These are phyloP conservation scores for Immersiporthe knoxdaviesiana DNA, from an alignment of 2,329 filamentous ascomycete genomes.

Conservation along the genomic window DNA sequence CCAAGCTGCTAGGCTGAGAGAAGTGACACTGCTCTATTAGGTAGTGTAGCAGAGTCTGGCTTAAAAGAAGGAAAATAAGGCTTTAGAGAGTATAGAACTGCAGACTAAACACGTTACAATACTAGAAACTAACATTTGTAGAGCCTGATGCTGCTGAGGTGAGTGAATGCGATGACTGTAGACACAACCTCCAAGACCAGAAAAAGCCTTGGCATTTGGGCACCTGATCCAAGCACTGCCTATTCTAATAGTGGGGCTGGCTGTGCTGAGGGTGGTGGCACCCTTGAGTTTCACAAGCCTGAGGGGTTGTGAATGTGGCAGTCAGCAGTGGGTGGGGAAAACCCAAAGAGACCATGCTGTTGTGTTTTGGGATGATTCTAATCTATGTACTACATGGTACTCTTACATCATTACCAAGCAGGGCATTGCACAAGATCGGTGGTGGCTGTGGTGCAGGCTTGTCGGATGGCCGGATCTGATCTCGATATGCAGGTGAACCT, in stretches of 20 bases:
- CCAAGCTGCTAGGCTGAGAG: neutral
- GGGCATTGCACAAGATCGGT: neutral
- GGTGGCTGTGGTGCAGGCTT: neutral
- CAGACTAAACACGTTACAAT: neutral
- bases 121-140: conserved; percentile 31
- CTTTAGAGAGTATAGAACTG: neutral
- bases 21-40: neutral
- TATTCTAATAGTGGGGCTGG: neutral
- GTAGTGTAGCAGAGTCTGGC: neutral
- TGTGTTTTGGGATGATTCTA: neutral
- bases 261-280: neutral
- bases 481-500: neutral
- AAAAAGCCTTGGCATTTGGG: conserved; percentile 31
- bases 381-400: neutral
- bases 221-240: neutral
- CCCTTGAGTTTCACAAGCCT: neutral
- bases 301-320: neutral
- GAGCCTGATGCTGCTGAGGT: no score
- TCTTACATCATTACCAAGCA: neutral
- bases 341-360: neutral
- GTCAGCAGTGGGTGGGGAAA: neutral
- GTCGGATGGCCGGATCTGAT: neutral
- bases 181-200: no score
- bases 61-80: neutral
- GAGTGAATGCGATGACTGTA: no score